Base-by-base conservation (phyloP, 495 filamentous ascomycete genomes). In the Emericellopsis terricola region DNA sequence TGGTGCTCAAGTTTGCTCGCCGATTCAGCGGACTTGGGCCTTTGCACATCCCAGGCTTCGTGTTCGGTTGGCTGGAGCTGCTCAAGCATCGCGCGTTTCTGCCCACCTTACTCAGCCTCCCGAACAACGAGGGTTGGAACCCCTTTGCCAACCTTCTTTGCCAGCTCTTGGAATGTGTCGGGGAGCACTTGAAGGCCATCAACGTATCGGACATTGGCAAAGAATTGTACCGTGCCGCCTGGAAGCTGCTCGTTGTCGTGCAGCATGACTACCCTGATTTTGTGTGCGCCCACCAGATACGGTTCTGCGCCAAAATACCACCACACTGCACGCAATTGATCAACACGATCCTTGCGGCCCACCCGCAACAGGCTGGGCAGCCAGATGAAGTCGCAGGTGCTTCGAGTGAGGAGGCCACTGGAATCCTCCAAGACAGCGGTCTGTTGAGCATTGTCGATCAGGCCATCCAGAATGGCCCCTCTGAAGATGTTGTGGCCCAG, bases 251-350 rank as follows among this genome's bases (percentile, higher is more conserved):
- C 39, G 57, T 89, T 14, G 68, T 94, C 23, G 60, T 99, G 31
- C 78, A 91, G 37, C 89, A 96, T 42, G 89, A 99, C 49, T 94
- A 81, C 54, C 81, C 85, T 0, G 85, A 92, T 36, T 96, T 93
- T 51, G 63, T 96, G 28, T 76, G 78, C 18, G 80, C 87, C 42
- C 80, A 89, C 48, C 80, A 92, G 42, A 75, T 78, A 41, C 71
- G 76, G 37, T 71, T 99, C 29, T 85, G 80, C 64, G 78, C 83
- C 49, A 72, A 71, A 43, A 81, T 96, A 33, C 84, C 91, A 1
- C 65, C 69, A 15, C 81, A 91, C 44, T 87, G 79, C 47, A 73
- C 75, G 17, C 89, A 99, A 51, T 68, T 96, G 37, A 76, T 81
- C 41, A 96, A 93, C 51, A 61, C 94, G 23, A 70, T 96, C 29